Conservation (phyloP, 805 yeast genomes). For the Suhomyces sp. region DNA sequence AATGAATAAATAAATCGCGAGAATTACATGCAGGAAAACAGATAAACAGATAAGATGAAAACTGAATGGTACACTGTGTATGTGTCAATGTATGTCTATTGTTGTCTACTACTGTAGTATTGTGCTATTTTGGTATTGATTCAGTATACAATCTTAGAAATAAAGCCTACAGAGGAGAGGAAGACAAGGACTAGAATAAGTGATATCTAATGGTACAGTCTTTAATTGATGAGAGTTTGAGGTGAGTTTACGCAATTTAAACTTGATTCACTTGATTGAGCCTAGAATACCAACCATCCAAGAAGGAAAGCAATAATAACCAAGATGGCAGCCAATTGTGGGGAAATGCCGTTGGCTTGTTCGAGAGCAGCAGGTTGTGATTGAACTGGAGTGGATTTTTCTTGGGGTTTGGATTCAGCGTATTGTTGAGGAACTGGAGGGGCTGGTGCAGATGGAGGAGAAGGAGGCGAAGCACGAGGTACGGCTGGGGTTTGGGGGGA, state of each 20-base stretch:
- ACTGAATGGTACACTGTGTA: too few species aligned
- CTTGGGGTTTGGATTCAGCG: conserved; percentile 7
- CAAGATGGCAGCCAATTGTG: conserved; percentile 50
- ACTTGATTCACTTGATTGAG: neutral
- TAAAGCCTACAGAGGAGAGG: too few species aligned
- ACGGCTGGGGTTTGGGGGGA: neutral
- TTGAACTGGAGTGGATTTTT: conserved; percentile 4
- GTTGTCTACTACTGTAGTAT: too few species aligned
- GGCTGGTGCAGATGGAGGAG: conserved; percentile 4
- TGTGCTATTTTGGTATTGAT: too few species aligned
- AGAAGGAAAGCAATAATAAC: conserved; percentile 52
- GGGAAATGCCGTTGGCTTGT: conserved; percentile 45
- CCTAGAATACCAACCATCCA: conserved; percentile 70
- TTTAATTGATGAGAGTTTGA: too few species aligned
- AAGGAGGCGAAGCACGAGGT: conserved; percentile 4
- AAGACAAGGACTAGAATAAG: too few species aligned
- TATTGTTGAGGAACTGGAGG: conserved; percentile 6
- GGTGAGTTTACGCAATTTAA: neutral
- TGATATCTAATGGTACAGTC: too few species aligned
- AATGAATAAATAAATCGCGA: neutral
- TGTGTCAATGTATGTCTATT: too few species aligned
- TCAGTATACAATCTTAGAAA: too few species aligned
- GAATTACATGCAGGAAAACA: too few species aligned
- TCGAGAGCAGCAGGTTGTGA: conserved; percentile 15
- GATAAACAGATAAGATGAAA: too few species aligned